Percentiles rank a stretch among this genome's conserved stretches.
These are phyloP conservation scores for Pecoramyces ruminantium DNA, from an alignment of 192 early-diverging fungal species.

Conservation along the genomic window DNA sequence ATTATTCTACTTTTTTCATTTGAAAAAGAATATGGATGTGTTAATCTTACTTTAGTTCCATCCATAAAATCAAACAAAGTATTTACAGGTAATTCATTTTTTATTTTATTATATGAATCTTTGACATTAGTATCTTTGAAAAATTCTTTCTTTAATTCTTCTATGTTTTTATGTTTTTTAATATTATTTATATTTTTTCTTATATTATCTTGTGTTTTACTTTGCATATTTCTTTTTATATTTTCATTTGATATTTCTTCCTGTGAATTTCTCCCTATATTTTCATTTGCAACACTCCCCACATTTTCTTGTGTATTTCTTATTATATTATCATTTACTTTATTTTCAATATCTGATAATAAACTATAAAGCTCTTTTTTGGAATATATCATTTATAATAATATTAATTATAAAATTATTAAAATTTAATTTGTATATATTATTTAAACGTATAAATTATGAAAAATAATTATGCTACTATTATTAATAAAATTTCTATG, in stretches of 20 bases:
- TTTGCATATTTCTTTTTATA: not conserved
- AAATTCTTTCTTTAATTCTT: not conserved
- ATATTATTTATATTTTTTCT: not conserved
- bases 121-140: not conserved
- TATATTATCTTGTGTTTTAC: not conserved
- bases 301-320: not conserved
- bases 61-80: not conserved
- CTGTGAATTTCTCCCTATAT: not conserved
- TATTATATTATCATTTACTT: not conserved
- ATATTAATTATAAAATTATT: no score
- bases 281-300: not conserved
- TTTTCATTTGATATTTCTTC: not conserved
- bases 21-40: not conserved
- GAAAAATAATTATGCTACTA: no score
- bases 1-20: not conserved
- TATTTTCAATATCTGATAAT: not conserved
- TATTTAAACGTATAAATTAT: no score
- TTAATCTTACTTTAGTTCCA: not conserved
- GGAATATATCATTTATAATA: not conserved
- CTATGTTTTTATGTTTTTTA: not conserved
- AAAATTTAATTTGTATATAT: no score
- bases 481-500: no score
- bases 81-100: not conserved
- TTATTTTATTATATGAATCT: not conserved
- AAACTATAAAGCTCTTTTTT: not conserved